Evolutionary conservation across 2,329 filamentous ascomycete genomes (phyloP).

Genomic region (Clathrospora elynae): DNA sequence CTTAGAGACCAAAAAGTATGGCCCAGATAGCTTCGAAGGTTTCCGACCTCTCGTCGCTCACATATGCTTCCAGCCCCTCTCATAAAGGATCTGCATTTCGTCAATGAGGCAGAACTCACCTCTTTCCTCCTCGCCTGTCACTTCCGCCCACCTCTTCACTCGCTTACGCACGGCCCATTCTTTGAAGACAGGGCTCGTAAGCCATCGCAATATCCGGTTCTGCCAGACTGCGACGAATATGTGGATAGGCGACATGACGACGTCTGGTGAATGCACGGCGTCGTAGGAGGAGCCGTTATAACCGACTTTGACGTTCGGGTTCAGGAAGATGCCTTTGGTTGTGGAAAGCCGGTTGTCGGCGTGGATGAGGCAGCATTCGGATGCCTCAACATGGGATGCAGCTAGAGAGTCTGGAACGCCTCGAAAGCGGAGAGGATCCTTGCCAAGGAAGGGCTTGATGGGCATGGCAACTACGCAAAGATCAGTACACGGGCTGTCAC

Average conservation of each 20-base stretch:
- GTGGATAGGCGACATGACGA: conserved; percentile 12
- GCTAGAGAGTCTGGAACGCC: conserved; percentile 67
- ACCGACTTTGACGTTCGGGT: conserved; percentile 70
- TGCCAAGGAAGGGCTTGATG: conserved; percentile 28
- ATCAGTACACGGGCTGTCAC: background rate
- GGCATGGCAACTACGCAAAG: conserved; percentile 39
- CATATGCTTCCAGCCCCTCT: conserved; percentile 47
- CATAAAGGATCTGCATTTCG: conserved; percentile 48
- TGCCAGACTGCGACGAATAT: conserved; percentile 21
- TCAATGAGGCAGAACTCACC: conserved; percentile 45
- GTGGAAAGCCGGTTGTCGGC: conserved; percentile 67
- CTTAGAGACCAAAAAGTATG: no score
- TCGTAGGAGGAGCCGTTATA: conserved; percentile 56
- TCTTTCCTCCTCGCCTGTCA: conserved; percentile 23
- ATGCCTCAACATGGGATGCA: conserved; percentile 69
- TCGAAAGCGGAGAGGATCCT: conserved; percentile 62
- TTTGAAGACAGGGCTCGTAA: conserved; percentile 17
- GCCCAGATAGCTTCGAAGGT: no score
- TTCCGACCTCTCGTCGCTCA: no score
- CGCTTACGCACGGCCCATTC: conserved; percentile 15
- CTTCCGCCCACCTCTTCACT: conserved; percentile 13
- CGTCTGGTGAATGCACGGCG: conserved; percentile 14
- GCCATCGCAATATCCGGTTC: conserved; percentile 17
- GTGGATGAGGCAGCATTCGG: conserved; percentile 79
- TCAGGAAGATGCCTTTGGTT: conserved; percentile 66